A percentile compares a stretch with the other conserved stretches of the same genome.
These are phyloP conservation scores for Geranium brycei DNA, from an alignment of 345 rosid genomes.

Conservation along the genomic window DNA sequence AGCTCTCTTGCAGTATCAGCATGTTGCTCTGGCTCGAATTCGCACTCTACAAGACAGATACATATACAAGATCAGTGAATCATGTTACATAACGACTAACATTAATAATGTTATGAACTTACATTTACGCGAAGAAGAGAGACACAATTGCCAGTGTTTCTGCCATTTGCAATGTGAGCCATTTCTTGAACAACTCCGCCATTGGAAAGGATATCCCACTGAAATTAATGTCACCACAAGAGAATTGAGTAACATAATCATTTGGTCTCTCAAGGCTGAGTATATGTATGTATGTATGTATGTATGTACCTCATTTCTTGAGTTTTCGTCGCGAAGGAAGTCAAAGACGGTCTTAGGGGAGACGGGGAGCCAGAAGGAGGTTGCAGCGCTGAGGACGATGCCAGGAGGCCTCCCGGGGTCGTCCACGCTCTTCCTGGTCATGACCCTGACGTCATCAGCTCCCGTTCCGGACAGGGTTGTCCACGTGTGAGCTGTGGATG, in stretches of 20 bases:
- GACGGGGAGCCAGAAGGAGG: conserved; percentile 91
- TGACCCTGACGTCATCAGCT: conserved; percentile 62
- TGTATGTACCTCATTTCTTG: conserved; percentile 49
- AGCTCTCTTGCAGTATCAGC: conserved; percentile 56
- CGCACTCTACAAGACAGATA: conserved; percentile 17
- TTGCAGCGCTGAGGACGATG: conserved; percentile 65
- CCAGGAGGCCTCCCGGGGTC: conserved; percentile 91
- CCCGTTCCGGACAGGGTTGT: conserved; percentile 46
- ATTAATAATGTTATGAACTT: conserved; percentile 11
- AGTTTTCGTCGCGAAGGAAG: conserved; percentile 67
- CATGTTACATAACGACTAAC: too few relatives aligned
- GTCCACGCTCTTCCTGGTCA: conserved; percentile 58
- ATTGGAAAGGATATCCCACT: conserved; percentile 89
- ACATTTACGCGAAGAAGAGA: conserved; percentile 60
- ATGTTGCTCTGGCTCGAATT: conserved; percentile 37
- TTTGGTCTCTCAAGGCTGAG: too few relatives aligned
- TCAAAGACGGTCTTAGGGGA: conserved; percentile 53
- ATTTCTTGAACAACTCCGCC: conserved; percentile 61
- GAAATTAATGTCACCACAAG: conserved; percentile 6
- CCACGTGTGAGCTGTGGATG: conserved; percentile 62
- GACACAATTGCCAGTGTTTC: conserved; percentile 69
- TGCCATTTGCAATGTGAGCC: conserved; percentile 73
- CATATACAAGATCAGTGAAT: background rate
- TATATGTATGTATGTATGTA: background rate
- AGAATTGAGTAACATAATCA: too few relatives aligned